Conservation (phyloP, 2,329 filamentous ascomycete species). For the Aspergillus awamori region DNA sequence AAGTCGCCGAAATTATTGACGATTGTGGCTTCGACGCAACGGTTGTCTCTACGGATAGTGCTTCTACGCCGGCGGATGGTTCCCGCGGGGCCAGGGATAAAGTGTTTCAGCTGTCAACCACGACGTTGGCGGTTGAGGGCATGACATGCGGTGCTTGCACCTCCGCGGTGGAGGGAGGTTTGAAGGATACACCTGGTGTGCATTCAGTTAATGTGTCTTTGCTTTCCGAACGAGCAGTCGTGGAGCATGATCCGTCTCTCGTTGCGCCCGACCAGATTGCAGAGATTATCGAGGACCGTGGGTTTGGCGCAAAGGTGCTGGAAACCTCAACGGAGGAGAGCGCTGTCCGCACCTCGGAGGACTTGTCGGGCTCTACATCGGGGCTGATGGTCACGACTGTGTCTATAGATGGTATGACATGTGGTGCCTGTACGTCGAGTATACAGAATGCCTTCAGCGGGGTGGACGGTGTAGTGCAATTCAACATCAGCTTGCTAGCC, state of each 20-base stretch:
- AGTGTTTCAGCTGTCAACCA: slow-evolving; percentile 56
- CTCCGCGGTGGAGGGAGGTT: slow-evolving; percentile 78
- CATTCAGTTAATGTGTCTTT: slow-evolving; percentile 79
- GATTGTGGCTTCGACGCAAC: slow-evolving; percentile 90
- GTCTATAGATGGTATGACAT: slow-evolving; percentile 95
- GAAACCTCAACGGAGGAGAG: slow-evolving; percentile 61
- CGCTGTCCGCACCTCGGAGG: slow-evolving; percentile 38
- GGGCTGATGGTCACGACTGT: slow-evolving; percentile 73
- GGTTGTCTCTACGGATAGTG: slow-evolving; percentile 79
- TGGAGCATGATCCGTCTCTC: slow-evolving; percentile 70
- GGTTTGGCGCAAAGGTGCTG: slow-evolving; percentile 78
- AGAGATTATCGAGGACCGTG: slow-evolving; percentile 66
- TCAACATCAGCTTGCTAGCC: slow-evolving; percentile 92
- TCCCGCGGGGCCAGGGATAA: slow-evolving; percentile 38
- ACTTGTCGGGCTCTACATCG: slow-evolving; percentile 36
- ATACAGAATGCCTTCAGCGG: slow-evolving; percentile 80
- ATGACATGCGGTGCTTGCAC: slow-evolving; percentile 94
- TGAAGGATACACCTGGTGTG: slow-evolving; percentile 73
- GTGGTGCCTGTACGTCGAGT: slow-evolving; percentile 91
- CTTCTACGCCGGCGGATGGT: slow-evolving; percentile 52
- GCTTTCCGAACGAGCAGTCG: slow-evolving; percentile 80
- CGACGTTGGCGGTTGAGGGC: slow-evolving; percentile 76
- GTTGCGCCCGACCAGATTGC: slow-evolving; percentile 58
- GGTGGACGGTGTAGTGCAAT: slow-evolving; percentile 77
- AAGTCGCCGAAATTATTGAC: slow-evolving; percentile 83